Conservation (phyloP, 176 grass and related monocot species). For the Alloteropsis semialata region DNA sequence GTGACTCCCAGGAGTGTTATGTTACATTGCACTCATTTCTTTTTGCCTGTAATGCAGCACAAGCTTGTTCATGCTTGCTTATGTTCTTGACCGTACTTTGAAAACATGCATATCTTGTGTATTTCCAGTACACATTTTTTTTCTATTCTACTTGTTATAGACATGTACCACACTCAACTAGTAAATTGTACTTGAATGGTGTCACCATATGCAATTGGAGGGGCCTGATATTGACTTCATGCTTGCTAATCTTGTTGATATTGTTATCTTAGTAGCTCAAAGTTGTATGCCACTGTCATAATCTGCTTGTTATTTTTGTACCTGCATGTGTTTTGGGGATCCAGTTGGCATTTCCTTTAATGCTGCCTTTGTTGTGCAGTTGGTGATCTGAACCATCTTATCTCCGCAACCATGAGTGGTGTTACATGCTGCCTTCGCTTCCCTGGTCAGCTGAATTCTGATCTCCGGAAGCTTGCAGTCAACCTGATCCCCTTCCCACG, state of each 20-base stretch:
- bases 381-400: conserved; percentile 88
- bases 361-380: conserved; percentile 35
- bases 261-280: background rate
- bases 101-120: background rate
- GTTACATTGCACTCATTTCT: background rate
- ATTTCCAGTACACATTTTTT: background rate
- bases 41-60: background rate
- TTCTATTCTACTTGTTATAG: background rate
- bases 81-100: background rate
- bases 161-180: background rate
- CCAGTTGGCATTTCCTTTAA: background rate
- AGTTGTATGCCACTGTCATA: background rate
- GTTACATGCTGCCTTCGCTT: conserved; percentile 86
- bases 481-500: conserved; percentile 87
- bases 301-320: background rate
- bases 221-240: background rate
- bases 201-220: background rate
- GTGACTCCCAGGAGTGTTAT: background rate
- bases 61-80: too few species aligned
- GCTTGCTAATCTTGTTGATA: background rate
- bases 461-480: conserved; percentile 74
- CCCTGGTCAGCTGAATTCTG: conserved; percentile 68
- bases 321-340: too few species aligned
- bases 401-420: conserved; percentile 90
- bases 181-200: background rate